Base-by-base conservation (phyloP, 2,329 filamentous ascomycete species). In the Amauroascus verrucosus region DNA sequence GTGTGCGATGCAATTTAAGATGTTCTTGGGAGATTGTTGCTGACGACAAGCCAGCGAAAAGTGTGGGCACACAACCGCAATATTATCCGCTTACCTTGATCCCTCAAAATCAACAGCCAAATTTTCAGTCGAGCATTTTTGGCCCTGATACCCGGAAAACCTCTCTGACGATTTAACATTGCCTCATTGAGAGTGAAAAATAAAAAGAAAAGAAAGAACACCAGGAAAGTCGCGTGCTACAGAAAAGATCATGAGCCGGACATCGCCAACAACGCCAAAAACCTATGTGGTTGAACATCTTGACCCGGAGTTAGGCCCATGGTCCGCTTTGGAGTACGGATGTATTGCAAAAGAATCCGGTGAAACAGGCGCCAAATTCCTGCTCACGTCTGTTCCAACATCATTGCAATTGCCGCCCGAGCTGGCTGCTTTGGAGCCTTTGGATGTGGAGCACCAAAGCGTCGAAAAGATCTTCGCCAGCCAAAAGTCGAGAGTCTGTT, bases 251-350 rank as follows among this genome's bases (percentile, higher is more conserved):
- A 51, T 46, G 41, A 28, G 40, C 40, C 11, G 38, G 28, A 40
- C 20, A 13, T 14, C 33, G 7, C n/a, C 35, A 18, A 3, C 35
- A 38, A 28, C 33, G 16, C 41, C 18, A 20, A 47, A 52, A 71
- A 90, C 83, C 41, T 96, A 93, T 72, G 86, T 97, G 64, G 90
- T 97, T 62, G 91, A 97, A 75, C 91, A 98, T 71, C 83, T 98
- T 59, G 93, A 98, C 73, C 84, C 87, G 38, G 93, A 98, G 71
- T 79, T 98, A 28, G 93, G 94, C 32, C 80, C 82, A 38, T 98
- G 93, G 93, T 97, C 93, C 22, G 83, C 88, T 59, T 80, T 97
- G 51, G 93, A 98, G 74, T 98, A 98, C 73, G 75, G 82, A 53
- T 81, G 85, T 64, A 96, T 98, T 67, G 88, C 88, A 49, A 75